Percentiles rank a stretch among this genome's conserved stretches.
Evolutionary conservation across 2,329 filamentous ascomycete genomes (phyloP).

Genomic region (Harringtonia aguacate): DNA sequence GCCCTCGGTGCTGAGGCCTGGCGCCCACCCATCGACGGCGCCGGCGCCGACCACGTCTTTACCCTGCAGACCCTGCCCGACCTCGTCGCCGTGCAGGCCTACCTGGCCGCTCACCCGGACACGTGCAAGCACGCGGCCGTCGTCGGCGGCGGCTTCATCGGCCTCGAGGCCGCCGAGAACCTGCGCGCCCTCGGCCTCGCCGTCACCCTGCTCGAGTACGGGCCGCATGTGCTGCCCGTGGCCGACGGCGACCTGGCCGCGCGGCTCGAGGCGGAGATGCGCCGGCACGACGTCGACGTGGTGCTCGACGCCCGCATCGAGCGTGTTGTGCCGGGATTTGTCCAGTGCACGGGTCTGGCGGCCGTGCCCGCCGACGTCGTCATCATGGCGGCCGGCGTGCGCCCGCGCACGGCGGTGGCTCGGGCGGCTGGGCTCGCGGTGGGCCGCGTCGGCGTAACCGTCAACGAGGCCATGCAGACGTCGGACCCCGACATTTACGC

Average conservation of each 20-base stretch:
- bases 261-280: constrained; percentile 13
- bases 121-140: constrained; percentile 11
- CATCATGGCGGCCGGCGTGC: background rate
- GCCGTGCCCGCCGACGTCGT: constrained; percentile 1
- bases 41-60: constrained; percentile 14
- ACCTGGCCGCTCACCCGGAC: constrained; percentile 9
- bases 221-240: constrained; percentile 12
- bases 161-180: constrained; percentile 17
- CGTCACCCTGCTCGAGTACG: constrained; percentile 14
- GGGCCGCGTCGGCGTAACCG: constrained; percentile 9
- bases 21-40: constrained; percentile 12
- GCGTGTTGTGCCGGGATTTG: no score
- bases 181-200: constrained; percentile 12
- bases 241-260: constrained; percentile 15
- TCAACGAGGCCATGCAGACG: constrained; percentile 15
- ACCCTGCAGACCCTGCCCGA: constrained; percentile 16
- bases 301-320: background rate
- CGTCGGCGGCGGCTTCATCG: constrained; percentile 10
- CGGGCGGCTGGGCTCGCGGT: constrained; percentile 10
- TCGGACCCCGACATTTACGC: constrained; percentile 17
- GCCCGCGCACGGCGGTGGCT: background rate
- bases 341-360: no score
- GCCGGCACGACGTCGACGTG: constrained; percentile 11
- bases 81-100: constrained; percentile 11
- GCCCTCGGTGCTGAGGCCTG: constrained; percentile 14